Evolutionary conservation across 2,329 filamentous ascomycete species (phyloP), one percentile per base, ranked within the genome.

Genomic region (Trichoderma sp.): DNA sequence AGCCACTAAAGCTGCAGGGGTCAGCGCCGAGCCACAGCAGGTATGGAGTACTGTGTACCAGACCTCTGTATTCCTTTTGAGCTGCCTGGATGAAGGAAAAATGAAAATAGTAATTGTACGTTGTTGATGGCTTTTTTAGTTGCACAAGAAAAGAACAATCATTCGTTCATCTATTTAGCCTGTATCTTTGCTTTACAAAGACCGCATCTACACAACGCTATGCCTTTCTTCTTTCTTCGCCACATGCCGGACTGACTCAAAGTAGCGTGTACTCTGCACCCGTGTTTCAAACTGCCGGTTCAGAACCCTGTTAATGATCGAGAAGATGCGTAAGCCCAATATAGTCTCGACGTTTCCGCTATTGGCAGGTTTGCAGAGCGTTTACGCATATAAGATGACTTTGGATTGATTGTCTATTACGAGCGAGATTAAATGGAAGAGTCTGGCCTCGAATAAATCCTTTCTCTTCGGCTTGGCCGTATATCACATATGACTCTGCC

Each of bases 1-100:
- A 64, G 59, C 67, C 67, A 64, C 59, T 68, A 55, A 28, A 58
- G 59, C 39, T 21, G 54, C 67, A 68, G 67, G 67, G 59, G 60
- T 18, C 39, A 64, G 37, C 59, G 24, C 34, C 18, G 54, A 26
- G 66, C 65, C 54, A 68, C 65, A 39, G 39, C 52, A 54, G 6
- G 39, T 43, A 39, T 39, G 37, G 37, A 39, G 37, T 28, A 49
- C 59, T 10, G n/a, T n/a, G 21, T 39, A 13, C 11, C 6, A 34
- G 32, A 34, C 16, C 14, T 26, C 24, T 58, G 34, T 34, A 8
- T n/a, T 28, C 26, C 21, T n/a, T 61, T 49, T 26, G 49, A 49
- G 59, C 59, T 18, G 49, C 37, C 18, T 49, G 26, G 26, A 16
- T 49, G 59, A 14, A 49, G 43, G 18, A 32, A 39, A n/a, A 32